phyloP scores from a whole-genome alignment of 2,329 filamentous ascomycete species.

The Acrocalymma vagum region DNA sequence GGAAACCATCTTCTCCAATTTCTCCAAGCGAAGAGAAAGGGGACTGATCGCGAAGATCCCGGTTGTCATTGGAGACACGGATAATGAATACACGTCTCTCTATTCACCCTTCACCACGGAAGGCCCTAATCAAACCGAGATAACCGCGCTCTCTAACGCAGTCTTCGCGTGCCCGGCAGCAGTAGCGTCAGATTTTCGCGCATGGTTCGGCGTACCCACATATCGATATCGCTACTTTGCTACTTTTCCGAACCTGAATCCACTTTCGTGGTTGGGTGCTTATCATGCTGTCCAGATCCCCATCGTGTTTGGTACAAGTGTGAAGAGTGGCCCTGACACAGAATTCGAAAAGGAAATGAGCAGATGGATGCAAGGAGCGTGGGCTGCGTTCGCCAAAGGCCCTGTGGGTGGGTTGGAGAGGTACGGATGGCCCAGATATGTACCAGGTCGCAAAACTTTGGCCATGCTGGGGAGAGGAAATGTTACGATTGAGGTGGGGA shows the following conservation, averaged over 20 bases:
- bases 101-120: constrained; percentile 3
- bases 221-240: constrained; percentile 11
- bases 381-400: constrained; percentile 7
- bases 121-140: not conserved
- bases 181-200: not conserved
- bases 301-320: constrained; percentile 17
- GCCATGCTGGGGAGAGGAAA: not conserved
- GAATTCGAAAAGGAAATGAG: not conserved
- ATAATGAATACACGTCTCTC: constrained; percentile 5
- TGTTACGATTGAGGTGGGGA: not conserved
- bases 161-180: constrained; percentile 2
- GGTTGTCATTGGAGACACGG: not conserved
- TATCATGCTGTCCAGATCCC: constrained; percentile 19
- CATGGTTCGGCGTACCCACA: constrained; percentile 2
- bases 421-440: constrained; percentile 3
- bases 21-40: constrained; percentile 3
- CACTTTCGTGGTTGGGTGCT: constrained; percentile 11
- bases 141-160: not conserved
- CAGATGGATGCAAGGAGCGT: not conserved
- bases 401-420: constrained; percentile 1
- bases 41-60: not conserved
- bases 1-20: constrained; percentile 16
- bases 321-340: constrained; percentile 1
- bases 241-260: constrained; percentile 6
- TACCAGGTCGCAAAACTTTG: not conserved